Evolutionary conservation across 2,329 filamentous ascomycete genomes (phyloP), one percentile per base, ranked within the genome.

Genomic region (Arthroderma uncinatum): DNA sequence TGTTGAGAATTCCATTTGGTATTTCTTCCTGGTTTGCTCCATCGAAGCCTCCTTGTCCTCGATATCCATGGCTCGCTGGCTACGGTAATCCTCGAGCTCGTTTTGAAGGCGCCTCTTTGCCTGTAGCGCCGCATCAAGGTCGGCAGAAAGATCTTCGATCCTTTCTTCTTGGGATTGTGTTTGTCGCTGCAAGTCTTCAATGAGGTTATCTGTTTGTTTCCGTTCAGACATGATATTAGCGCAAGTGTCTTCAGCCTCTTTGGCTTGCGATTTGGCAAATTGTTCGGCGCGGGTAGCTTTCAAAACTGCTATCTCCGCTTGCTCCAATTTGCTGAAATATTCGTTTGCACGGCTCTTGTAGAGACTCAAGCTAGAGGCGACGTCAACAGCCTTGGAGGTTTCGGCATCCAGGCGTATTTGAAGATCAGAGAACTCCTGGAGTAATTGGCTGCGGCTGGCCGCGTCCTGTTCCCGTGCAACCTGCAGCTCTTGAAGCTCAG

Each of bases 1-100:
- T 2, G 87, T 87, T 14, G 89, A 86, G 68, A 96, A 89, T 71
- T 98, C 92, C 42, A 85, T 82, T 70, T 97, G 93, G 70, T 97
- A 98, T 78, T 97, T 98, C 78, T 92, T 93, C 66, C 92, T 83
- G 44, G 92, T 96, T 73, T 97, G 92, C 73, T 98, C 93, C 82
- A 96, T 87, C 63, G 88, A 93, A 8, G 86, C 86, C 72, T 97
- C 92, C 71, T 93, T 96, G 73, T 98, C 92, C 71, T 97, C 93
- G 57, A 97, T 88, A 66, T 97, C 93, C 71, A 95, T 95, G 58
- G 91, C 91, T 50, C 92, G 84, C 72, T 96, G 91, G 68, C 85
- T 95, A 59, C 93, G 84, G 76, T 97, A 98, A 72, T 98, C 92
- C 71, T 97, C 92, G 2, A 98, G 85, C 74, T 98, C 92, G 68